Conservation (phyloP, 169 alveolate species). For the Perkinsus marinus region DNA sequence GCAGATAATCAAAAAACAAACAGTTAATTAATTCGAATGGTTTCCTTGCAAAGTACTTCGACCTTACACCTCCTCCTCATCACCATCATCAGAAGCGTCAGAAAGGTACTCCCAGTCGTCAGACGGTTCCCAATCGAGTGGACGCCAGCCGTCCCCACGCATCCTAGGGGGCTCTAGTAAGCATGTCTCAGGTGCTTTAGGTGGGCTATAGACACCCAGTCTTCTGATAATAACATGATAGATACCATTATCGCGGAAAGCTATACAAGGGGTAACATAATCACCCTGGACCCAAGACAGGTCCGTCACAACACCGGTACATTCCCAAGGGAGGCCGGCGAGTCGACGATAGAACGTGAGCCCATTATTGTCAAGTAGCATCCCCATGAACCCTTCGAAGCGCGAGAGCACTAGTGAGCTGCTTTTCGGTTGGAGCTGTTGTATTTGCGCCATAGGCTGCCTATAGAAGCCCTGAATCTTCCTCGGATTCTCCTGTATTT, state of each 20-base stretch:
- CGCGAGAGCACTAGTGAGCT: neutral
- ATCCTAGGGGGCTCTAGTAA: neutral
- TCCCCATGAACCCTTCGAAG: neutral
- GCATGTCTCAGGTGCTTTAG: neutral
- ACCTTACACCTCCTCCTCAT: neutral
- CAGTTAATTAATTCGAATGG: neutral
- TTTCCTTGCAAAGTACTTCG: neutral
- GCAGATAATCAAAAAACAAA: neutral
- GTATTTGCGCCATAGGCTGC: neutral
- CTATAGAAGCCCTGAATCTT: neutral
- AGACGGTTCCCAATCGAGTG: neutral
- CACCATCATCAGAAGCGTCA: neutral
- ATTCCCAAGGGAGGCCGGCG: neutral
- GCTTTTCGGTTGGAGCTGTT: neutral
- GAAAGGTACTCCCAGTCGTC: neutral
- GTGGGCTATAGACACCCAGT: neutral
- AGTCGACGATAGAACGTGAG: neutral
- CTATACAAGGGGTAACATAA: neutral
- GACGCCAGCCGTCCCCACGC: neutral
- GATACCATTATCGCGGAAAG: slow-evolving; percentile 2
- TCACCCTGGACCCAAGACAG: neutral
- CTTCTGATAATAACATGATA: neutral
- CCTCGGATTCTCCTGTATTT: slow-evolving; percentile 2
- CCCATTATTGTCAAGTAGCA: neutral
- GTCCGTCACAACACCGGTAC: neutral